Evolutionary conservation across 192 early-diverging fungal genomes (phyloP).

Genomic region (Lobulomyces angularis): DNA sequence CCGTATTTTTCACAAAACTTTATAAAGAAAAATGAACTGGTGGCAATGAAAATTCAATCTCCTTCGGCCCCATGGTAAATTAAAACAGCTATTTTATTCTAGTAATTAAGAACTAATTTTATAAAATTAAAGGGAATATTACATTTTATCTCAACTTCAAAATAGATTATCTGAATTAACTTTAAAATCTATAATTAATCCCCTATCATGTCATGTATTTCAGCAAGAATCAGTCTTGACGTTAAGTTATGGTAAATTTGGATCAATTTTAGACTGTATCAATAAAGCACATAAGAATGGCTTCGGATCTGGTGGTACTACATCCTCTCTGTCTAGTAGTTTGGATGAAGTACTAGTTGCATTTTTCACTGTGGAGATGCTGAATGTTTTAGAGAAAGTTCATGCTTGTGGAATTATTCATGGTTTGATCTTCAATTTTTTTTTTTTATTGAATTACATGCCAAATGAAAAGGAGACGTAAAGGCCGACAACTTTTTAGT

Average conservation of each 20-base stretch:
- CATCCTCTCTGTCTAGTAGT: conserved; percentile 6
- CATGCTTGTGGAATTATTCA: conserved; percentile 36
- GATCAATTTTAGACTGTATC: conserved; percentile 24
- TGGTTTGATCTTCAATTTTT: too few species aligned
- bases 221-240: conserved; percentile 17
- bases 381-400: conserved; percentile 24
- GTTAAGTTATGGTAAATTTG: conserved; percentile 6
- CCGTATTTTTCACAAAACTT: too few species aligned
- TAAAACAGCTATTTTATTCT: too few species aligned
- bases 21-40: too few species aligned
- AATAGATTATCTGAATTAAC: too few species aligned
- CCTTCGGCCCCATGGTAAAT: too few species aligned
- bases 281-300: conserved; percentile 13
- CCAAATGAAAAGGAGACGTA: too few species aligned
- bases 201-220: conserved; percentile 22
- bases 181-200: conserved; percentile 11
- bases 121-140: too few species aligned
- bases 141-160: too few species aligned
- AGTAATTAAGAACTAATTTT: too few species aligned
- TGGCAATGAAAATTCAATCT: too few species aligned
- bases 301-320: conserved; percentile 10
- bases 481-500: conserved; percentile 32
- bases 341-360: conserved; percentile 31
- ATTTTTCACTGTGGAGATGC: conserved; percentile 35
- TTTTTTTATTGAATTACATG: too few species aligned